Evolutionary conservation across 2,329 filamentous ascomycete genomes (phyloP).

Genomic region (Sordariomycetes sp.): DNA sequence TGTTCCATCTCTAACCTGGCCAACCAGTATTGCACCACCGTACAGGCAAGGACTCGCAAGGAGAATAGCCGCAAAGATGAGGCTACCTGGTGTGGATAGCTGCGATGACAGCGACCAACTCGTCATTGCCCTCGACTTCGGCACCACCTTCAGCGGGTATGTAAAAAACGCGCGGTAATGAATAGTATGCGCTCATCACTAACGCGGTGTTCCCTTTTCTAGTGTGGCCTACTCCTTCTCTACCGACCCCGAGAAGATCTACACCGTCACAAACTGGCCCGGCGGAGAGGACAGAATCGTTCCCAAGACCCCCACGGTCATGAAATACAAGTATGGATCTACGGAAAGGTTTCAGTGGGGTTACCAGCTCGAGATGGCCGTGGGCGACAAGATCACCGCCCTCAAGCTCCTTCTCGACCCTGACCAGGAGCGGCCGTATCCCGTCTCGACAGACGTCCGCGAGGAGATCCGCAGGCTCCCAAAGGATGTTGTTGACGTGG

Average conservation of each 20-base stretch:
- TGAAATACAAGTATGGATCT: neutral
- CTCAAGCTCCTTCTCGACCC: constrained; percentile 1
- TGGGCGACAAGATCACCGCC: neutral
- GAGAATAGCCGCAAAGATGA: too few species aligned
- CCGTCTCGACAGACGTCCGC: neutral
- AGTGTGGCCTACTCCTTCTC: neutral
- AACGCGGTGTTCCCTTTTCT: neutral
- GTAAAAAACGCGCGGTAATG: neutral
- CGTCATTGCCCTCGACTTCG: neutral
- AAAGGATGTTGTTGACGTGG: neutral
- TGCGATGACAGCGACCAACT: neutral
- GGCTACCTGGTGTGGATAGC: too few species aligned
- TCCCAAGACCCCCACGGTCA: neutral
- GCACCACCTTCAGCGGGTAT: neutral
- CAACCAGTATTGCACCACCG: too few species aligned
- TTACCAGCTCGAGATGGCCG: neutral
- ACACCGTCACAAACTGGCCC: constrained; percentile 1
- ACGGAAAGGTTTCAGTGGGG: neutral
- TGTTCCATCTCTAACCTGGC: too few species aligned
- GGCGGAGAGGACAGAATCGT: neutral
- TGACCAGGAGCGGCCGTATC: neutral
- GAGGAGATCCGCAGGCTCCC: neutral
- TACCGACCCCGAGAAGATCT: neutral
- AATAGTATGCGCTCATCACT: neutral
- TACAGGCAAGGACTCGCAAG: too few species aligned